Evolutionary conservation across 257 asterid species (phyloP).

Genomic region (Echites panduratus): DNA sequence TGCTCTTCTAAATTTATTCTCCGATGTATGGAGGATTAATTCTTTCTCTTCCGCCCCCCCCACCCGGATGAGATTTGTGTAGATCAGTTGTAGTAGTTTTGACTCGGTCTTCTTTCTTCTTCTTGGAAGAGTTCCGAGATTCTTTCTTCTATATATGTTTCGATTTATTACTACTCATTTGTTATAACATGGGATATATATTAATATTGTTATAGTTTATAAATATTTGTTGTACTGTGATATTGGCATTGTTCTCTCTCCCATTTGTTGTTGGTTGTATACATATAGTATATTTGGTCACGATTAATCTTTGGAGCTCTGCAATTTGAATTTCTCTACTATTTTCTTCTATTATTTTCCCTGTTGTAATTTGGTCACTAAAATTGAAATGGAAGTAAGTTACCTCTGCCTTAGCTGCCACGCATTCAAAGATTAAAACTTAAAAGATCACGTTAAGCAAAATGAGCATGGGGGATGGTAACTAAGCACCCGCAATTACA

Average conservation of each 20-base stretch:
- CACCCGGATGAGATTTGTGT: slow-evolving; percentile 3
- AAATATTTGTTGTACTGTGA: neutral
- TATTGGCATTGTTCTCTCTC: neutral
- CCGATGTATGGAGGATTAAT: neutral
- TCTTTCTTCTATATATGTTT: slow-evolving; percentile 6
- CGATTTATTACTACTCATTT: neutral
- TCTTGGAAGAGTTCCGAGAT: slow-evolving; percentile 13
- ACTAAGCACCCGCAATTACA: too few species aligned
- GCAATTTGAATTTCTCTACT: too few species aligned
- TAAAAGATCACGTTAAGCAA: too few species aligned
- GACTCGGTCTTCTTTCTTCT: slow-evolving; percentile 5
- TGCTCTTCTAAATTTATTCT: slow-evolving; percentile 28
- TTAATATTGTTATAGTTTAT: too few species aligned
- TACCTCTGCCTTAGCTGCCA: too few species aligned
- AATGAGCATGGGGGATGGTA: too few species aligned
- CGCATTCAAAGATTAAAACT: too few species aligned
- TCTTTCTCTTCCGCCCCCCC: neutral
- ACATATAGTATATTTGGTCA: neutral
- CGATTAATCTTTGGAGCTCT: too few species aligned
- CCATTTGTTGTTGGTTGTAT: neutral
- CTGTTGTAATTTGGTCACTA: too few species aligned
- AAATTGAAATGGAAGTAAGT: too few species aligned
- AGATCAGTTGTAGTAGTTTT: neutral
- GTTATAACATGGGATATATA: neutral
- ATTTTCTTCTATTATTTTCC: too few species aligned